phyloP scores from a whole-genome alignment of 192 early-diverging fungal species.

The Linnemannia exigua region DNA sequence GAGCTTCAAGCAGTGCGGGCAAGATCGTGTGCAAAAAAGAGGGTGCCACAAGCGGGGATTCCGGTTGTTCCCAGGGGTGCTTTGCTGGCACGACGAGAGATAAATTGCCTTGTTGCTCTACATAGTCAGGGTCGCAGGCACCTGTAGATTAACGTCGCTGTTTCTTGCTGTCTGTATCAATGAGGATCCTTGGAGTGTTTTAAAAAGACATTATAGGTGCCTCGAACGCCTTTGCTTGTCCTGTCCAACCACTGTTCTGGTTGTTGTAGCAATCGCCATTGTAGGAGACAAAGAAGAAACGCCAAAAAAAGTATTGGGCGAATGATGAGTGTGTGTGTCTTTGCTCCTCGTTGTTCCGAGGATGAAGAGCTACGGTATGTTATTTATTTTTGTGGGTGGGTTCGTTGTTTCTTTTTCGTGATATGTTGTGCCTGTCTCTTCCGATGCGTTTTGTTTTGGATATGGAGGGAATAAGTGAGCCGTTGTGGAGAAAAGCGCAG shows the following conservation, averaged over 20 bases:
- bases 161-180: no score
- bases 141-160: no score
- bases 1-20: not conserved
- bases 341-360: constrained; percentile 4
- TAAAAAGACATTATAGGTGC: no score
- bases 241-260: no score
- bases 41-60: not conserved
- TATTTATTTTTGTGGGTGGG: constrained; percentile 5
- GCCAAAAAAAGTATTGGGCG: not conserved
- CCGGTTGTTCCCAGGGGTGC: not conserved
- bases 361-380: not conserved
- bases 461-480: not conserved
- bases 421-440: not conserved
- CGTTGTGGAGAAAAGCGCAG: not conserved
- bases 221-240: no score
- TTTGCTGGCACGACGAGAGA: not conserved
- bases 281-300: not conserved
- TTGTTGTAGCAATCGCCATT: no score
- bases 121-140: no score
- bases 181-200: no score
- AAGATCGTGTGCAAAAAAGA: not conserved
- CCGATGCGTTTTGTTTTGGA: no score
- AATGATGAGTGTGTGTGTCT: not conserved
- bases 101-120: not conserved
- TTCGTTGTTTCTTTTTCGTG: not conserved